Base-by-base conservation (phyloP, 495 filamentous ascomycete species). In the Neurospora sp. region DNA sequence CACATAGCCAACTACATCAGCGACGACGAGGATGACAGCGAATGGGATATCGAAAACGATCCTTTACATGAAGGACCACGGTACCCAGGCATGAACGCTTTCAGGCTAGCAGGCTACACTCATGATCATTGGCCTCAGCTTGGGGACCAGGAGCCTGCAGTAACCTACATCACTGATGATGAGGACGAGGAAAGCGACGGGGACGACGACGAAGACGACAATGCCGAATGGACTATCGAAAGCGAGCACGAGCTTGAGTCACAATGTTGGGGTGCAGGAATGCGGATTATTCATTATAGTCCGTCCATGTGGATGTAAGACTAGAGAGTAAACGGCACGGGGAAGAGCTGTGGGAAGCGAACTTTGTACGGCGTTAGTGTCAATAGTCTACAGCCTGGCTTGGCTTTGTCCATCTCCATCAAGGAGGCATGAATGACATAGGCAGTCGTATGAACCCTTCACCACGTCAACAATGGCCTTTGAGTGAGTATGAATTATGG, bases 51-150 rank as follows among this genome's bases (percentile, higher is more conserved):
- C 41, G 18, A 44, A 8, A n/a, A 0, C 18, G 41, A 44, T 44
- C 0, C 16, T 0, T 4, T 44, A 2, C 41, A 18, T 8, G 3
- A n/a, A 44, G 41, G 41, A n/a, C 18, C 41, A 4, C 16, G 18
- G 7, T 44, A 44, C 7, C 41, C 41, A 3, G 41, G 41, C 7
- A 44, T 44, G 41, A 44, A 16, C 3, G 18, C 41, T 9, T 44
- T 44, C 41, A n/a, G 7, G 1, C 3, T 44, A n/a, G 0, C 2
- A 44, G 41, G 41, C 0, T 44, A 44, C 41, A n/a, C 41, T 0
- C 2, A 18, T n/a, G 7, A 7, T 8, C 16, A 14, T 1, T 2
- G 0, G 41, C 2, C 2, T 44, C 0, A 6, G 12, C 4, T 0
- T 2, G 5, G 40, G 40, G 2, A 3, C 3, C 41, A 9, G 16